phyloP scores from a whole-genome alignment of 768 basidiomycete species.

The Leccinum disarticulatum region DNA sequence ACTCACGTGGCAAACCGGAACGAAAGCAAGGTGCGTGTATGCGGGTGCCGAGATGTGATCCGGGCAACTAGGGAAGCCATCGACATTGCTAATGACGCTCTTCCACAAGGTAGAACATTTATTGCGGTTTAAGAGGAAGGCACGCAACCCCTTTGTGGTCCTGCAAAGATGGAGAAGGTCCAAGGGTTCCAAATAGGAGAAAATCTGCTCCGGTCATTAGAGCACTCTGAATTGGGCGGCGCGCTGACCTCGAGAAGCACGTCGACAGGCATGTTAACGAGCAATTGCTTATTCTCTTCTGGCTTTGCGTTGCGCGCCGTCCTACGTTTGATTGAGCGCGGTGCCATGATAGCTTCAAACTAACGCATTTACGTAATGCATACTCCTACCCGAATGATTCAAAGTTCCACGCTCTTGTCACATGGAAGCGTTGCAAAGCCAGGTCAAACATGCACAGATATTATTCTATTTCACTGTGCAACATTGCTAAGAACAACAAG shows the following conservation, averaged over 20 bases:
- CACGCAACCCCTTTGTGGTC: conserved; percentile 30
- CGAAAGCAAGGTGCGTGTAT: conserved; percentile 30
- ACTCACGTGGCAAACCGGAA: conserved; percentile 32
- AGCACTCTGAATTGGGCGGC: neutral
- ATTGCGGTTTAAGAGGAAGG: conserved; percentile 13
- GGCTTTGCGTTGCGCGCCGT: neutral
- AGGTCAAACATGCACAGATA: too few relatives aligned
- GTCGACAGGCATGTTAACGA: conserved; percentile 15
- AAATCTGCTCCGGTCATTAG: conserved; percentile 3
- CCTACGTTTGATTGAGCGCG: neutral
- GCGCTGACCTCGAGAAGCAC: conserved; percentile 14
- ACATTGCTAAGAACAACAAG: too few relatives aligned
- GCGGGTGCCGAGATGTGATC: conserved; percentile 22
- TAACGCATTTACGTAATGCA: too few relatives aligned
- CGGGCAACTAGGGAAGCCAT: conserved; percentile 28
- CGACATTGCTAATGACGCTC: conserved; percentile 20
- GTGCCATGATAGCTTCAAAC: too few relatives aligned
- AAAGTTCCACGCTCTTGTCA: too few relatives aligned
- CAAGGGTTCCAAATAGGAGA: conserved; percentile 24
- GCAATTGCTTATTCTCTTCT: neutral
- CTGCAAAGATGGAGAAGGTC: conserved; percentile 35
- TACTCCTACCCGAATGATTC: too few relatives aligned
- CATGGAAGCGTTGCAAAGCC: too few relatives aligned
- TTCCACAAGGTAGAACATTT: conserved; percentile 27
- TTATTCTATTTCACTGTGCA: too few relatives aligned